Percentiles rank a stretch among this genome's conserved stretches.
These are phyloP conservation scores for Cicer pinnatifidum DNA, from an alignment of 306 rosid genomes.

Conservation along the genomic window DNA sequence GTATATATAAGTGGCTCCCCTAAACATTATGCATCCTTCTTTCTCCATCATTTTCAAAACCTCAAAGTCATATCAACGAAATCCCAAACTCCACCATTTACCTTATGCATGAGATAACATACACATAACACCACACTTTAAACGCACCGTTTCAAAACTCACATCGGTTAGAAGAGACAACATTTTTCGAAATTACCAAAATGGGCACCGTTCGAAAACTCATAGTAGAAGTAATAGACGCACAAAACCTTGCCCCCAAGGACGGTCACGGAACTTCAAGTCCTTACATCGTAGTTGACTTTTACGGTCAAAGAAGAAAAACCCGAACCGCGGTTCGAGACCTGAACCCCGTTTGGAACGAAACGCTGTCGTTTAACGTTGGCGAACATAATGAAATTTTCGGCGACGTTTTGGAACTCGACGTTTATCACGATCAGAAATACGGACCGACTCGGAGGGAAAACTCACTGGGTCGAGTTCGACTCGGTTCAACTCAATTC, in stretches of 20 bases:
- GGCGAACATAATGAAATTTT: slow-evolving; percentile 60
- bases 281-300: slow-evolving; percentile 73
- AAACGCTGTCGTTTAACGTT: slow-evolving; percentile 66
- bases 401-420: slow-evolving; percentile 69
- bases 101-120: not conserved
- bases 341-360: slow-evolving; percentile 80
- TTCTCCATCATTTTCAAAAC: slow-evolving; percentile 28
- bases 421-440: slow-evolving; percentile 64
- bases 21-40: slow-evolving; percentile 19
- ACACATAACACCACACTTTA: not conserved
- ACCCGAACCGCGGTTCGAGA: slow-evolving; percentile 57
- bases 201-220: slow-evolving; percentile 61
- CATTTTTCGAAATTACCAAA: not conserved
- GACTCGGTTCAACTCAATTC: slow-evolving; percentile 67
- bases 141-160: not conserved
- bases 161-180: not conserved
- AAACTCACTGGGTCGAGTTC: slow-evolving; percentile 69
- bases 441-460: slow-evolving; percentile 63
- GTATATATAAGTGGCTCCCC: slow-evolving; percentile 34
- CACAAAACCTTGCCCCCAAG: slow-evolving; percentile 73
- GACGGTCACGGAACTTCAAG: slow-evolving; percentile 86
- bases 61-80: not conserved
- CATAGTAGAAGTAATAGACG: slow-evolving; percentile 79
- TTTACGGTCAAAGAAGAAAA: slow-evolving; percentile 69
- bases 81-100: not conserved